These are phyloP conservation scores for Cystofilobasidium capitatum DNA, from an alignment of 768 basidiomycete species.

Conservation along the genomic window DNA sequence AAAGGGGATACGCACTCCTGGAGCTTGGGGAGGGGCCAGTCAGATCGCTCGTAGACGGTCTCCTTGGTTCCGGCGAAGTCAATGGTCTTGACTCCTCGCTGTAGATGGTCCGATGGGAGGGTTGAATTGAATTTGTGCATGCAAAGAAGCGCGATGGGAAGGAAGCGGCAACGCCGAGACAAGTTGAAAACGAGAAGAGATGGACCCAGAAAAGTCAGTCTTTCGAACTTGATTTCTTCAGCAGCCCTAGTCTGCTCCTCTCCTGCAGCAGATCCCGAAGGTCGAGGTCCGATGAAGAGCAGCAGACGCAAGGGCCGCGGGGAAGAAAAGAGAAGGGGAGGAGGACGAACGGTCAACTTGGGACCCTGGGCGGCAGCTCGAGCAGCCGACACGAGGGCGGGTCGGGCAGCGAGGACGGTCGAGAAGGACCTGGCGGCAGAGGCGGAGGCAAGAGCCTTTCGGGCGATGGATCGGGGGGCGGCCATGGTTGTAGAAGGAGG, in stretches of 20 bases:
- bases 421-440: slow-evolving; percentile 33
- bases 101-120: not conserved
- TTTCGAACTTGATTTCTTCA: too few relatives aligned
- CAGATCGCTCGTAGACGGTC: slow-evolving; percentile 84
- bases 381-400: slow-evolving; percentile 31
- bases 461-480: slow-evolving; percentile 36
- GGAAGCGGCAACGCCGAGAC: not conserved
- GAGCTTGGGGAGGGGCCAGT: slow-evolving; percentile 96
- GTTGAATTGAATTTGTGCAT: not conserved
- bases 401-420: slow-evolving; percentile 30
- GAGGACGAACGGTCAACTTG: slow-evolving; percentile 9
- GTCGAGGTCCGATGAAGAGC: not conserved
- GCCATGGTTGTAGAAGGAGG: slow-evolving; percentile 27
- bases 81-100: slow-evolving; percentile 83
- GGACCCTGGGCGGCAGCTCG: slow-evolving; percentile 26
- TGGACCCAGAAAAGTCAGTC: too few relatives aligned
- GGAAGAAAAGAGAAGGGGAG: not conserved
- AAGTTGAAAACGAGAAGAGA: not conserved
- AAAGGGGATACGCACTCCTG: slow-evolving; percentile 53
- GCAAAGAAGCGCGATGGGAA: slow-evolving; percentile 35
- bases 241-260: too few relatives aligned
- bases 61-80: slow-evolving; percentile 93
- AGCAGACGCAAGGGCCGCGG: not conserved
- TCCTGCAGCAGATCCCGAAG: too few relatives aligned
- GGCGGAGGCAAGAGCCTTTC: slow-evolving; percentile 27